Base-by-base conservation (phyloP, 2,329 filamentous ascomycete genomes). In the Fusarium musae region DNA sequence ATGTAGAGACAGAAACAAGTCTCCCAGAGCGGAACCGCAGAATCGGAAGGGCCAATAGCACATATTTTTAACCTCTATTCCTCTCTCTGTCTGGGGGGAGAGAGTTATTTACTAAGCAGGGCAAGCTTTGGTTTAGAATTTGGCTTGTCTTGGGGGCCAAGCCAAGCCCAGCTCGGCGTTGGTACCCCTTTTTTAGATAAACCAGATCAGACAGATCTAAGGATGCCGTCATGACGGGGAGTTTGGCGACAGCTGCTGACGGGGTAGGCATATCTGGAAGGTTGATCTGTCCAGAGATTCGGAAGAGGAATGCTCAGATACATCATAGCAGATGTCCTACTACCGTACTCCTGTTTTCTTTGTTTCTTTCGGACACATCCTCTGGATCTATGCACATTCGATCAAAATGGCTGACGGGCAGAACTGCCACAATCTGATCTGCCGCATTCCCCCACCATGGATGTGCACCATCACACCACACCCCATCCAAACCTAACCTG, bases 211-310 rank as follows among this genome's bases (percentile, higher is more conserved):
- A 73, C 49, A 74, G 66, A 73, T 73, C 70, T 71, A 46, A 71
- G 54, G 46, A 73, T 74, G 70, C 65, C 70, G 71, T 72, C 71
- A 73, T 68, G 70, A 49, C 66, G 71, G 70, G 71, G 66, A 74
- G 71, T 72, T 74, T 68, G 66, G 64, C 62, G 28, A 57, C 62
- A 56, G 39, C 28, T 56, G 32, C 28, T 56, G 32, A 34, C 43
- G 36, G 49, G 16, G 52, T 53, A 28, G 13, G 47, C 28, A 40
- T 50, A 37, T 19, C 23, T 37, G n/a, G 13, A 23, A 17, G 34
- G 36, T 49, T 15, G 34, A 17, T 54, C 59, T 53, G 37, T 43
- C 40, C 36, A 32, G 44, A 28, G 9, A 46, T 52, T 34, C 16
- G 16, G 32, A 17, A 32, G n/a, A 21, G 34, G 30, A 49, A 42